These are phyloP conservation scores for Escallonia herrerae DNA, from an alignment of 129 eudicot species.

Conservation along the genomic window DNA sequence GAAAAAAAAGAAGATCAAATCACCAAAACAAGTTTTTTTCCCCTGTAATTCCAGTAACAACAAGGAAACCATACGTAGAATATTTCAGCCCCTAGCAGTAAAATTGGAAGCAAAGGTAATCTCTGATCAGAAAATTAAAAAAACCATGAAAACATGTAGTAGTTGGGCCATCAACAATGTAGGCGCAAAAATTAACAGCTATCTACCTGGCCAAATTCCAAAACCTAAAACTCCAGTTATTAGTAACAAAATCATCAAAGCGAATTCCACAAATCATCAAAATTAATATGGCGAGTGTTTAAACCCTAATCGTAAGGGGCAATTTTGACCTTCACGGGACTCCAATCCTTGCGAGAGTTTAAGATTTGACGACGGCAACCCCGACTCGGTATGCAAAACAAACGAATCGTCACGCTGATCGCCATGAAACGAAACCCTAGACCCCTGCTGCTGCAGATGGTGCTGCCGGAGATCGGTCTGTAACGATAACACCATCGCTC, in stretches of 20 bases:
- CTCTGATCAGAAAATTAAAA: no score
- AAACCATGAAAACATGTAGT: no score
- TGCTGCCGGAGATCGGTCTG: slow-evolving; percentile 76
- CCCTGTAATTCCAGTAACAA: no score
- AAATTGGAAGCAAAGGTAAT: no score
- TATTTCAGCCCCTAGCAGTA: not conserved
- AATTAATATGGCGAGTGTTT: slow-evolving; percentile 6
- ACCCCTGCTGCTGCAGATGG: slow-evolving; percentile 33
- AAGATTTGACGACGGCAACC: slow-evolving; percentile 21
- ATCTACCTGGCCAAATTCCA: not conserved
- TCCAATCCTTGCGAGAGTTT: slow-evolving; percentile 29
- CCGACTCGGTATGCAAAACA: slow-evolving; percentile 33
- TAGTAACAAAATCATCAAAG: slow-evolving; percentile 2
- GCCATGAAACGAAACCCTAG: slow-evolving; percentile 60
- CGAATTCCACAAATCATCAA: slow-evolving; percentile 9
- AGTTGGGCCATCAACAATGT: no score
- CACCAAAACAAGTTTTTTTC: no score
- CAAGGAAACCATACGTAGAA: no score
- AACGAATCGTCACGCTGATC: slow-evolving; percentile 58
- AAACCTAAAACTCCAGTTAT: slow-evolving; percentile 22
- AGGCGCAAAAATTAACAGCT: not conserved
- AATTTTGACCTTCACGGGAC: slow-evolving; percentile 51
- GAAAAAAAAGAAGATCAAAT: no score
- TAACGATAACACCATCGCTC: slow-evolving; percentile 47
- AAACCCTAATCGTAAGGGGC: not conserved